Base-by-base conservation (phyloP, 2,329 filamentous ascomycete species). In the Aspergillus sp. region DNA sequence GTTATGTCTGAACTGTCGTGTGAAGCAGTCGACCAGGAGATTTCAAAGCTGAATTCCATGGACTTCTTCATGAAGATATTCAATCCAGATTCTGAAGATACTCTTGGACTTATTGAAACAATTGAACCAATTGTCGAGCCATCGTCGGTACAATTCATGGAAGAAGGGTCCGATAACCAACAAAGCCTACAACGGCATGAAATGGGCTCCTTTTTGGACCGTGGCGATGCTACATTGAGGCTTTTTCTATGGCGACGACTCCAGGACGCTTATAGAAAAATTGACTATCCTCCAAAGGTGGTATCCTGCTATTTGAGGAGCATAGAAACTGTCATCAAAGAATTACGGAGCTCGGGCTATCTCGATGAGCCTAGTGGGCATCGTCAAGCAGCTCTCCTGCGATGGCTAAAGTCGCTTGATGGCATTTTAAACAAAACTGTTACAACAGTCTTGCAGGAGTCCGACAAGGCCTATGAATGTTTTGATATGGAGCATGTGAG, bases 31-130 rank as follows among this genome's bases (percentile, higher is more conserved):
- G 93, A 98, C 61, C 87, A 91, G 54, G 93, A 99, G 70, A 89
- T 97, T 24, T 93, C 91, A 12, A 92, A 93, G 67, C 82, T 98
- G 34, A 96, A 91, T 13, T 98, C 93, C 0, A 95, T 96, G 85
- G 93, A 97, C 69, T 98, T 98, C 73, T 98, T 99, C 74, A 82
- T 92, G 51, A 90, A 88, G 39, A 84, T 99, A 0, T 98, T 98
- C 70, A 89, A 90, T 59, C 87, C 92, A 39, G 89, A 95, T 57
- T 84, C 88, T 58, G 86, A 88, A 47, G 88, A 97, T 64, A 90
- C 93, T 0, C 84, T 93, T 12, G 83, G 88, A 5, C 86, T 97
- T 19, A 97, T 99, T 58, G 92, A 97, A 68, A 95, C 88, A 27
- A 79, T 99, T 37, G 95, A 99, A 68, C 95, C 95, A 4, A 89